phyloP scores from a whole-genome alignment of 2,329 filamentous ascomycete genomes.

The Albifimbria verrucaria region DNA sequence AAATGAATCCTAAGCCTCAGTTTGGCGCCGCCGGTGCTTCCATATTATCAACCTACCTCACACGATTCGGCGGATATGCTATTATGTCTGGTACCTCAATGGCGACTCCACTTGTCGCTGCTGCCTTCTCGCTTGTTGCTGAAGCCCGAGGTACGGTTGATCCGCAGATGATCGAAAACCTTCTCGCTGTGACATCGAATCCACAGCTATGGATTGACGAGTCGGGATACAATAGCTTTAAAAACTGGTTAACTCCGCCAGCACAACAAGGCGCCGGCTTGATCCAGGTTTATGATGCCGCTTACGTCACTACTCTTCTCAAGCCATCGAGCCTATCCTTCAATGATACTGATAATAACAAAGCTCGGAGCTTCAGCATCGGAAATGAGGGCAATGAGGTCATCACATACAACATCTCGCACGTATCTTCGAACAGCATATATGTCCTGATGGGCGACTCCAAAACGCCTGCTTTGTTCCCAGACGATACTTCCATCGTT shows the following conservation, averaged over 20 bases:
- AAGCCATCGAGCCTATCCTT: slow-evolving; percentile 50
- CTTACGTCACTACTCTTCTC: slow-evolving; percentile 46
- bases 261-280: slow-evolving; percentile 47
- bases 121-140: slow-evolving; percentile 18
- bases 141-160: slow-evolving; percentile 40
- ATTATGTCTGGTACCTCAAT: slow-evolving; percentile 14
- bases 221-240: slow-evolving; percentile 11
- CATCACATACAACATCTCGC: slow-evolving; percentile 44
- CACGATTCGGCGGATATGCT: slow-evolving; percentile 8
- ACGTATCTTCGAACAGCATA: slow-evolving; percentile 41
- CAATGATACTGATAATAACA: slow-evolving; percentile 54
- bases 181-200: slow-evolving; percentile 40
- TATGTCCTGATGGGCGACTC: slow-evolving; percentile 33
- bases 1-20: slow-evolving; percentile 14
- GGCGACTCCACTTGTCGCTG: slow-evolving; percentile 10
- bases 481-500: slow-evolving; percentile 26
- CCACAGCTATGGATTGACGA: slow-evolving; percentile 37
- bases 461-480: neutral
- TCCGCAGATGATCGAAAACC: slow-evolving; percentile 38
- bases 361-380: slow-evolving; percentile 44
- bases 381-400: slow-evolving; percentile 42
- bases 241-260: slow-evolving; percentile 37
- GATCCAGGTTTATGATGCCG: slow-evolving; percentile 39
- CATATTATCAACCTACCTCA: slow-evolving; percentile 14
- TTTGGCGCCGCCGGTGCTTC: slow-evolving; percentile 14